Evolutionary conservation across 371 early-diverging fungal species (phyloP).

Genomic region (Mucor sp.): DNA sequence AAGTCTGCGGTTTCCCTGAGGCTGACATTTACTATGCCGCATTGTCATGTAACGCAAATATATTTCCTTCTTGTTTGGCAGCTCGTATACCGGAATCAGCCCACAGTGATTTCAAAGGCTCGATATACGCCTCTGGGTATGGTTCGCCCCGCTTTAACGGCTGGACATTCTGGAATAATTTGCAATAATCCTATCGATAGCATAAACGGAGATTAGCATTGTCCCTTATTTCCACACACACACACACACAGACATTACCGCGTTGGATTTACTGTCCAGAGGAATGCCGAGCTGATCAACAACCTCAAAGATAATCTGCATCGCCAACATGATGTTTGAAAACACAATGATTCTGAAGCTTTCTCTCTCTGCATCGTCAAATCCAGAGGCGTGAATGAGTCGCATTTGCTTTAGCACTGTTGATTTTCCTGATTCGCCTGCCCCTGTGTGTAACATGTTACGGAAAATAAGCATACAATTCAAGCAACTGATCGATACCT

Average conservation of each 20-base stretch:
- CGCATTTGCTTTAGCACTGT: constrained; percentile 94
- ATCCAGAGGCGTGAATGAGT: constrained; percentile 90
- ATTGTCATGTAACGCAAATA: constrained; percentile 82
- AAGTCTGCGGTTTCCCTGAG: not conserved
- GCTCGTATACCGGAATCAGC: constrained; percentile 72
- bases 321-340: constrained; percentile 77
- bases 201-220: not conserved
- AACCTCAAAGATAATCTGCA: constrained; percentile 62
- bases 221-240: not conserved
- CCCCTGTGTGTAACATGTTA: constrained; percentile 58
- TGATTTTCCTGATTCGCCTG: constrained; percentile 90
- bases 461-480: not conserved
- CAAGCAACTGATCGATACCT: constrained; percentile 52
- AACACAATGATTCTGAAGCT: constrained; percentile 75
- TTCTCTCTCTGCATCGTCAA: constrained; percentile 73
- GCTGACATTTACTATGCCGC: constrained; percentile 57
- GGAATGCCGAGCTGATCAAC: constrained; percentile 40
- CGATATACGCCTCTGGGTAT: constrained; percentile 70
- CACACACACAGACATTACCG: not conserved
- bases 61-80: constrained; percentile 63
- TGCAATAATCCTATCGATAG: constrained; percentile 21
- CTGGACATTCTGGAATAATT: constrained; percentile 34
- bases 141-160: constrained; percentile 52
- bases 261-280: constrained; percentile 6
- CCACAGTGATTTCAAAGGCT: constrained; percentile 80